Evolutionary conservation across 768 basidiomycete genomes (phyloP), one percentile per base, ranked within the genome.

Genomic region (Amanita exitialis): DNA sequence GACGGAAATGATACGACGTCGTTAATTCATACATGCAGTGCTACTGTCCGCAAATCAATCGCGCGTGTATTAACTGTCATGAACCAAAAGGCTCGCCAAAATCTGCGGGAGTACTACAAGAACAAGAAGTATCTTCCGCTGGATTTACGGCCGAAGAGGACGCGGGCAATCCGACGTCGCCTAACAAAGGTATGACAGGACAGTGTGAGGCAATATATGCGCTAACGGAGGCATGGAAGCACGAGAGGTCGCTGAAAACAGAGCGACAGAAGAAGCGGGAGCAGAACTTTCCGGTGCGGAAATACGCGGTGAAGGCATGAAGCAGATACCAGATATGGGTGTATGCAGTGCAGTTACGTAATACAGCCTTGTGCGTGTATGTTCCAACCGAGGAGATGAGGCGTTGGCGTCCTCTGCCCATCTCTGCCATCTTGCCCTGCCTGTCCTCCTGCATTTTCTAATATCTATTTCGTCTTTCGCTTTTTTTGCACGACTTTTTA

Each of bases 31-130:
- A 25, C 23, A 16, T 53, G 20, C 58, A 99, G 96, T 71, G 82
- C 85, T 69, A 78, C 87, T 58, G 91, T 97, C 69, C 94, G 96
- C 78, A 98, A 97, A 76, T 94, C 91, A 58, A 90, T 99, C 65
- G 96, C 96, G 57, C 91, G 96, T 51, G 94, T 98, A 59, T 69
- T 97, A 73, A 99, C 96, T 39, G 93, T 98, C 62, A 95, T 87
- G 78, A 98, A 96, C 86, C 88, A 91, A 69, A 99, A 99, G 74
- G 83, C 86, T 60, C 90, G 95, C 60, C 87, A 92, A 76, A 92
- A 93, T 73, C 82, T 96, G 59, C 90, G 91, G 51, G 94, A 98
- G 69, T 92, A 83, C 77, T 97, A 97, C 89, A 95, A 95, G 80
- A 73, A 76, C 69, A 95, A 95, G 83, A 94, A 90, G 66, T 90